Conservation (phyloP, 1,139 yeast genomes). For the Maudiozyma humilis region DNA sequence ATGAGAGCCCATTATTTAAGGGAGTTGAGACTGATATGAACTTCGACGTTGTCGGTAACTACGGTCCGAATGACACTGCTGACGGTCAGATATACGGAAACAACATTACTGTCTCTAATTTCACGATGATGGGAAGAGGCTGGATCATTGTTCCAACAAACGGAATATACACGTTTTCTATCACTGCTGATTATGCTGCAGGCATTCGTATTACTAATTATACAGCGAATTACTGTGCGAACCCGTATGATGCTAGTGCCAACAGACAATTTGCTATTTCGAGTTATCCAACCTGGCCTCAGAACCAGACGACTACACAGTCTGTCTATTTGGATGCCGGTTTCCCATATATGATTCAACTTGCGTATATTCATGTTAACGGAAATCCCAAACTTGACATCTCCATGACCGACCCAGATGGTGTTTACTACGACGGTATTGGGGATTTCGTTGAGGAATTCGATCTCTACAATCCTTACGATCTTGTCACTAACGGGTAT, state of each 20-base stretch:
- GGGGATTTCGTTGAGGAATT: background rate
- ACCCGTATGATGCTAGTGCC: background rate
- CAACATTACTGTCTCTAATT: background rate
- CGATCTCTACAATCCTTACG: background rate
- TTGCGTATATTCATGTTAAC: background rate
- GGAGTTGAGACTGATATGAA: background rate
- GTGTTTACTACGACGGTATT: background rate
- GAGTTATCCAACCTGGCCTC: background rate
- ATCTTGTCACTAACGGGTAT: background rate
- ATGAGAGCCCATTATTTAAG: background rate
- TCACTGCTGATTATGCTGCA: background rate
- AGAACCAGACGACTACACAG: background rate
- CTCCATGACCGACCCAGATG: slow-evolving; percentile 1
- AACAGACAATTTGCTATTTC: background rate
- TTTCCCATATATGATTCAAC: background rate
- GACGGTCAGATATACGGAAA: background rate
- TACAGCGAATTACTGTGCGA: background rate
- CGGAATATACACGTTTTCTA: background rate
- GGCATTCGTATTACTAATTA: background rate
- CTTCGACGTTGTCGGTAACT: background rate
- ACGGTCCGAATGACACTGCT: background rate
- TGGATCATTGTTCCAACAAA: background rate
- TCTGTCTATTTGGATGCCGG: slow-evolving; percentile 1
- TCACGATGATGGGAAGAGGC: background rate
- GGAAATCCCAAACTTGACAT: background rate